A percentile compares a stretch with the other conserved stretches of the same genome.
Evolutionary conservation across 2,329 filamentous ascomycete genomes (phyloP).

Genomic region (Emergomyces pasteurianus): DNA sequence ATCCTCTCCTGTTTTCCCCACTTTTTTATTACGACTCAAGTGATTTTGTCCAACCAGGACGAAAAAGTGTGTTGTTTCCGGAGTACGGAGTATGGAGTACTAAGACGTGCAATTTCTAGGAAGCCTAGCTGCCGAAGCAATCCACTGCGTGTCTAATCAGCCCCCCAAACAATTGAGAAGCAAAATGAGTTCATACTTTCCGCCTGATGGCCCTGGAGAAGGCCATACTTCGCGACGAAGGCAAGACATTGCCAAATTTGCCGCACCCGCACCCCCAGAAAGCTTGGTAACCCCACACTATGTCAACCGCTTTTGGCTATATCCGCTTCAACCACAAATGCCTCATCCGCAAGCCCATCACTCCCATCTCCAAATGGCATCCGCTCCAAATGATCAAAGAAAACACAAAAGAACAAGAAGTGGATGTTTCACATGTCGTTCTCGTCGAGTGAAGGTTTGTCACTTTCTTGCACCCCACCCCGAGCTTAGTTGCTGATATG

Average conservation of each 20-base stretch:
- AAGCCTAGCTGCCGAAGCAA: conserved; percentile 6
- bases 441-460: conserved; percentile 64
- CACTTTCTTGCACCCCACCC: background rate
- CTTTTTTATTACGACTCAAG: background rate
- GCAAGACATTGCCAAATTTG: background rate
- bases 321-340: conserved; percentile 14
- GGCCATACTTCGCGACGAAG: background rate
- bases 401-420: conserved; percentile 91
- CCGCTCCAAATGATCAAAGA: conserved; percentile 49
- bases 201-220: background rate
- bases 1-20: background rate
- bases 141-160: background rate
- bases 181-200: conserved; percentile 3
- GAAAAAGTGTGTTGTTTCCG: background rate
- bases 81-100: no score
- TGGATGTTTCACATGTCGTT: conserved; percentile 86
- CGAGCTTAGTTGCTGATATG: conserved; percentile 3
- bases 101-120: conserved; percentile 9
- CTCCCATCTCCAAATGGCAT: conserved; percentile 17
- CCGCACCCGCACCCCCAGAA: background rate
- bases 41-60: background rate
- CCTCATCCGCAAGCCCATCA: conserved; percentile 20
- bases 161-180: background rate
- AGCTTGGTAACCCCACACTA: background rate
- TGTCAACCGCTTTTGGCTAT: conserved; percentile 36